Evolutionary conservation across 2,329 filamentous ascomycete species (phyloP), one percentile per base, ranked within the genome.

Genomic region (Pyrenochaeta sp.): DNA sequence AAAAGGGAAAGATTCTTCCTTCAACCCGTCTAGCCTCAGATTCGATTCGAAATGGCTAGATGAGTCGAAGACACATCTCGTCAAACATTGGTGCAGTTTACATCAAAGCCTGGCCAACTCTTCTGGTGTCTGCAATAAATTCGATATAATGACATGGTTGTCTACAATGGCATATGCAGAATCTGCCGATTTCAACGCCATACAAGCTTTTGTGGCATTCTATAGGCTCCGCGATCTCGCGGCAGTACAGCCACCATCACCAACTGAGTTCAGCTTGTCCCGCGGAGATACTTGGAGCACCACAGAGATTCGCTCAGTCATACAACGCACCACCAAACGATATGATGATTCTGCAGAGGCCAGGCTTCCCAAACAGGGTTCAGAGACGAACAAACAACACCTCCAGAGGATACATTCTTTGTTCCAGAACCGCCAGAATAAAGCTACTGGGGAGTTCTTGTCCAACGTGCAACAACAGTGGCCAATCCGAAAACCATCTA

Each of bases 41-140:
- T 74, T 58, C 42, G 64, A 67, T 45, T 29, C 63, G 10, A 47
- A 53, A 30, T 74, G 66, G 69, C 45, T 73, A 5, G 39, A 18
- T 1, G 27, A 58, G 2, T 44, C 52, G 2, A 53, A 55, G 1
- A 11, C 27, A 2, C 41, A 52, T 9, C 17, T 73, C 3, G 36
- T 39, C 0, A 15, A 60, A 1, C 3, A 47, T 7, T 73, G 64
- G 69, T 72, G 69, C 44, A 49, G 29, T 10, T 35, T 72, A 1
- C 69, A 74, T 23, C n/a, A 27, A 3, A 18, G 17, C 7, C 30
- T 73, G 1, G 35, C 58, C 1, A 23, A 2, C 4, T n/a, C 20
- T 3, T 12, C 49, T 11, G 4, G 21, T 1, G 12, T 2, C 1
- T 45, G 23, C 30, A 64, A 64, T 14, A 58, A 47, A n/a, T 73